Evolutionary conservation across 2,329 filamentous ascomycete genomes (phyloP), one percentile per base, ranked within the genome.

Genomic region (Aspergillus sp.): DNA sequence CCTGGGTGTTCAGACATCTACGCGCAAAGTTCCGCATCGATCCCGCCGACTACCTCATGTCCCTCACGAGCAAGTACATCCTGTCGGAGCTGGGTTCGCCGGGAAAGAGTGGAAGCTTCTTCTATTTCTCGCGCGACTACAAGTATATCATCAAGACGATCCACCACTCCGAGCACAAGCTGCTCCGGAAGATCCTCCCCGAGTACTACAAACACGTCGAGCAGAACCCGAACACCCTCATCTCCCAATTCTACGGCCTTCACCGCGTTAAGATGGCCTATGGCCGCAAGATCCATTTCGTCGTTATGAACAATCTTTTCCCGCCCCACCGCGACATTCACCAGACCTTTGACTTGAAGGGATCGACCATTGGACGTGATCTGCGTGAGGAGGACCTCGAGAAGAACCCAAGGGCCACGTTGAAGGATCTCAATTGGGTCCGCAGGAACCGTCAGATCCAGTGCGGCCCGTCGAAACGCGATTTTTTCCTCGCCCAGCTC

Each of bases 141-240:
- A 97, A 97, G 76, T 99, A 99, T 76, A 99, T 99, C 75, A 99
- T 99, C 83, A 99, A 99, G 76, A 99, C 94, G 19, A 97, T 99
- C 62, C 94, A 99, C 70, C 94, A 97, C 65, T 85, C 86, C 63
- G 94, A 99, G 58, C 77, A 79, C 62, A 79, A 79, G 58, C 60
- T 79, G 31, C 63, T 78, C 19, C 71, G 76, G 50, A 76, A 70
- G 62, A 78, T 78, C n/a, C 67, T 80, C 23, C 90, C 88, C 68
- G 89, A 97, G 56, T 99, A 99, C 74, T 97, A 97, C 76, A 80
- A 88, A 52, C 94, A 99, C 70, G 91, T 97, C 60, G 86, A 86
- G 64, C 83, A 91, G 50, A 97, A 99, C 72, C 94, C 94, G 5
- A 96, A 99, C 74, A 99, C 95, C 0, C 81, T 99, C 21, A 86